A percentile compares a stretch with the other conserved stretches of the same genome.
phyloP scores from a whole-genome alignment of 371 early-diverging fungal species.

The Basidiobolus heterosporus region DNA sequence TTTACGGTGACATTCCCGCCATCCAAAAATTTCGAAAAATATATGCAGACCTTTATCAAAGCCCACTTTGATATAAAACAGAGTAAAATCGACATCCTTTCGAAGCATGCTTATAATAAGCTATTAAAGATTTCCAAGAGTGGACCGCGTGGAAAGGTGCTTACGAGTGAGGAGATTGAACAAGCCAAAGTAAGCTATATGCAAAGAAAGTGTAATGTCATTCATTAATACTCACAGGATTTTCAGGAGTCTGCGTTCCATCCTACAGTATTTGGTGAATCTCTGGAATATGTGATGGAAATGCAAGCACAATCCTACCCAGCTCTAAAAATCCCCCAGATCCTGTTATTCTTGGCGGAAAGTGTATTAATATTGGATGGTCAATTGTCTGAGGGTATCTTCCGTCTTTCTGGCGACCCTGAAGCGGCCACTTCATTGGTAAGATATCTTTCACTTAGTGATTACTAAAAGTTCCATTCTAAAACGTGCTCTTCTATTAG shows the following conservation, averaged over 20 bases:
- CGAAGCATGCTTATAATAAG: conserved; percentile 38
- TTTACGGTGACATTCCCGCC: conserved; percentile 76
- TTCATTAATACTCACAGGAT: neutral
- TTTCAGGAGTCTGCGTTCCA: conserved; percentile 57
- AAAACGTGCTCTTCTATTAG: neutral
- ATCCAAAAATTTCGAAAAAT: conserved; percentile 71
- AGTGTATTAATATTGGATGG: conserved; percentile 62
- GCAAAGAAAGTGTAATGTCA: neutral
- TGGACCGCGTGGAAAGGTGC: conserved; percentile 67
- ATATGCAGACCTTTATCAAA: conserved; percentile 60
- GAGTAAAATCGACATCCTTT: conserved; percentile 33
- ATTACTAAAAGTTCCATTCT: neutral
- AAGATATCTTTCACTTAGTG: conserved; percentile 1
- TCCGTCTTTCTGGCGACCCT: conserved; percentile 88
- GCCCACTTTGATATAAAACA: conserved; percentile 30
- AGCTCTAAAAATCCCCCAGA: conserved; percentile 45
- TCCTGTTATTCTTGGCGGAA: conserved; percentile 71
- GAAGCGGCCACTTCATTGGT: conserved; percentile 67
- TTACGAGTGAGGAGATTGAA: conserved; percentile 60
- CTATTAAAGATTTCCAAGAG: conserved; percentile 51
- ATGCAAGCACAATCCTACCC: conserved; percentile 23
- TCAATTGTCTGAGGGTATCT: conserved; percentile 79
- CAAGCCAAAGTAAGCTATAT: conserved; percentile 26
- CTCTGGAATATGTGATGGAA: conserved; percentile 67
- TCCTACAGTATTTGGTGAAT: conserved; percentile 82